Evolutionary conservation across 306 rosid species (phyloP), one percentile per base, ranked within the genome.

Genomic region (Hylodesmum podocarpum): DNA sequence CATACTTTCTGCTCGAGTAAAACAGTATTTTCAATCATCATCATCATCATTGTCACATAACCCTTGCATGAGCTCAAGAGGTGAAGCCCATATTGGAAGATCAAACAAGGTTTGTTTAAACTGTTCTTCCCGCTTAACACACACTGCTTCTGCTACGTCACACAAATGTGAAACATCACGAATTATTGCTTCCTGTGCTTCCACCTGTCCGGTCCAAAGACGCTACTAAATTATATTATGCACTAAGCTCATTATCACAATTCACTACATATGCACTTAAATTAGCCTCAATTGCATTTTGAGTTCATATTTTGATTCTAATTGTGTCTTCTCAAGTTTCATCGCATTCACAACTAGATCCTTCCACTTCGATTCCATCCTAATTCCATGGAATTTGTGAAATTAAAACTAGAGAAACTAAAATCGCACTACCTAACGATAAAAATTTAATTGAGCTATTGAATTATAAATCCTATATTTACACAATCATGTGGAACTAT

Each of bases 51-150:
- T 80, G 63, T 85, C 95, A 54, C 89, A 85, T 1, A 91, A 78
- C 14, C 77, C 83, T 64, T 82, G 75, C 80, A 92, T 82, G 55
- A 92, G 89, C 75, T 87, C 89, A 11, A 24, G 59, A 10, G 96
- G 93, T 4, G 92, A 84, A 40, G 82, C 85, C 96, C 97, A 88
- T 31, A 92, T 77, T 4, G 96, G 97, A 76, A 88, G 88, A 82
- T 90, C 87, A 54, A 90, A 77, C 40, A 88, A 80, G 8, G 85
- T 76, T 66, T 84, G 86, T 16, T 86, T 82, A 8, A 72, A 58
- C 57, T 80, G 88, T 64, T 88, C 82, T 81, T 92, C 89, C 40
- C 85, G 80, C 33, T 77, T 78, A 31, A 24, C 29, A 40, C 88
- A 88, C 73, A 87, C 72, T 18, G 85, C 85, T 79, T 92, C 96